Percentiles rank a stretch among this genome's conserved stretches.
These are phyloP conservation scores for Verticillium alfalfae DNA, from an alignment of 2,329 filamentous ascomycete genomes.

Conservation along the genomic window DNA sequence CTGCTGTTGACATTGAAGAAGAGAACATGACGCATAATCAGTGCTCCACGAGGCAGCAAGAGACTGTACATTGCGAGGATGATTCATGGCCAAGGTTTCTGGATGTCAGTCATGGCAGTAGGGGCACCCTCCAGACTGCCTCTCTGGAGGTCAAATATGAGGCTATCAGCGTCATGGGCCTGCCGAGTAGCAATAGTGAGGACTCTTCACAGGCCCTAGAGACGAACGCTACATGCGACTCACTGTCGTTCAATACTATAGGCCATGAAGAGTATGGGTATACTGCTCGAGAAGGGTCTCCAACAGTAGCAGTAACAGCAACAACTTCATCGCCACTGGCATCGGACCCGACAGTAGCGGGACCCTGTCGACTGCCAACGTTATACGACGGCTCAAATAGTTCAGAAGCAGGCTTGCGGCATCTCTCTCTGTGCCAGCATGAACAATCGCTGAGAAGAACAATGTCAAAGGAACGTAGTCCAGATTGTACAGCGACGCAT, in stretches of 20 bases:
- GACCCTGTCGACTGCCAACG: background rate
- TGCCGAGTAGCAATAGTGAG: background rate
- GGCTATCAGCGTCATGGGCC: constrained; percentile 1
- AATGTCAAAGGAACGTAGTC: background rate
- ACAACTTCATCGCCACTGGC: background rate
- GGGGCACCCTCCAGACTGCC: background rate
- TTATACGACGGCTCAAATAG: background rate
- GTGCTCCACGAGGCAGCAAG: background rate
- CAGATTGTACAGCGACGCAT: constrained; percentile 1
- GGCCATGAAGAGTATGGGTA: background rate
- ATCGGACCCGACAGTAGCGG: background rate
- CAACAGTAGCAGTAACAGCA: background rate
- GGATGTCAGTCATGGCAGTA: constrained; percentile 3
- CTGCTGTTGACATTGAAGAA: too few relatives aligned
- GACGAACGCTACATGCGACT: background rate
- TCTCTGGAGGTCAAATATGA: constrained; percentile 5
- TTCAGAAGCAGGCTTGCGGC: background rate
- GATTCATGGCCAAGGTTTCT: constrained; percentile 7
- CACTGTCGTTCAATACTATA: background rate
- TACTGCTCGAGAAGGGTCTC: background rate
- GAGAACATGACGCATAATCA: background rate
- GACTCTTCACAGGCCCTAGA: background rate
- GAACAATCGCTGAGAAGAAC: background rate
- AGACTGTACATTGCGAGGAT: background rate
- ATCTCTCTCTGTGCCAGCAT: background rate